Base-by-base conservation (phyloP, 352 stramenopile genomes). In the Chrysophaeum taylorii region DNA sequence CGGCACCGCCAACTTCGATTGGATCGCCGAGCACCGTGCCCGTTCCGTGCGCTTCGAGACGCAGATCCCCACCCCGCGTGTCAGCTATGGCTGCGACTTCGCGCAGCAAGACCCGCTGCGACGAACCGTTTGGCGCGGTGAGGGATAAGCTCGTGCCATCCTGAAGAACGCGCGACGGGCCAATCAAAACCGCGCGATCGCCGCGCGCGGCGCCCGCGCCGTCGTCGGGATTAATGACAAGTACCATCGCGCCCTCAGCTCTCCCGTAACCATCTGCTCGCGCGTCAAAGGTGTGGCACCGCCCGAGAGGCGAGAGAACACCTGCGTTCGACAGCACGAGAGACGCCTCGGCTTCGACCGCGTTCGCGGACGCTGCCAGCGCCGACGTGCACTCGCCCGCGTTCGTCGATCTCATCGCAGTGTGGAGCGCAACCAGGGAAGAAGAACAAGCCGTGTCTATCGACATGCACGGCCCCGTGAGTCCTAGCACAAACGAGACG, bases 251-350 rank as follows among this genome's bases (percentile, higher is more conserved):
- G 42, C 79, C 79, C 70, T 85, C 79, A 21, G 70, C 75, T 14
- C 79, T 70, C 0, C 73, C 74, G 63, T 84, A 85, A 21, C 79
- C 79, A 60, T 84, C 64, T 7, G 78, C 78, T 9, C 16, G 29
- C 23, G 69, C 61, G 52, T 80, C 79, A 48, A 82, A 85, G 14
- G 75, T 70, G 54, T 78, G 77, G 57, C 71, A 84, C 27, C 69
- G 63, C 5, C 64, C 79, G 41, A 75, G 68, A 18, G 69, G 48
- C 16, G 73, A 70, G 21, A 81, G 48, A 73, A 81, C 79, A 35
- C 69, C 27, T 41, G 70, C 72, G 12, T 16, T 23, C 57, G 57
- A 21, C 1, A 66, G 36, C 57, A 66, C 45, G 33, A 66, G 57
- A 2, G 57, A 66, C 5, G 45, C 57, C 23, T 36, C 57, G 1